Evolutionary conservation across 2,329 filamentous ascomycete species (phyloP), one percentile per base, ranked within the genome.

Genomic region (Fusarium sp.): DNA sequence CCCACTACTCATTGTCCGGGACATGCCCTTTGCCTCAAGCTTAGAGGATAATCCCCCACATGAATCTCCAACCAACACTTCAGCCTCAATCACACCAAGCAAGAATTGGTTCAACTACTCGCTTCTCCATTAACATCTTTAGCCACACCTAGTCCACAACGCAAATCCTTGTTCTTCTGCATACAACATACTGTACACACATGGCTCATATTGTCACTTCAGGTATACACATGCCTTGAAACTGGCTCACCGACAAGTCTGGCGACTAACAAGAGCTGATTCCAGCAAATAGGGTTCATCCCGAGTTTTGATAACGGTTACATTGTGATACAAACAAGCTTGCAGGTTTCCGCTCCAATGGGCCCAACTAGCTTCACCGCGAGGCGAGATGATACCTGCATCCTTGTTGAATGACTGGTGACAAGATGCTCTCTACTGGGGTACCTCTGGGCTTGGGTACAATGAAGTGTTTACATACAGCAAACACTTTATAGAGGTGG

Each of bases 21-120:
- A 60, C 54, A 59, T 29, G 38, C 55, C 57, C 47, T 51, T 62
- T 52, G 45, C 46, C 62, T 59, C 43, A 49, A 54, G 56, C 58
- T 55, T 68, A 45, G 56, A 45, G 69, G 62, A 66, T 74, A 65
- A 72, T 74, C 73, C 69, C 72, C 73, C 73, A 71, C 73, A 73
- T 66, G 40, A 47, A 71, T 67, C 68, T 55, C 63, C 64, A 61
- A 62, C 64, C 44, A 52, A 49, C 22, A 65, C 66, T 73, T 75
- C 73, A 75, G 73, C 73, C 71, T 75, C 59, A 66, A 59, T 58
- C 22, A 32, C n/a, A 41, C 45, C 34, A 27, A 57, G 16, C 41
- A 53, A 58, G 55, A 38, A 16, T 55, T 58, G 56, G 27, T 25
- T 32, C 47, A 53, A 47, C 52, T 40, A 52, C 62, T 66, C 44